Conservation (phyloP, 2,329 filamentous ascomycete genomes). For the Claviceps sorghi region DNA sequence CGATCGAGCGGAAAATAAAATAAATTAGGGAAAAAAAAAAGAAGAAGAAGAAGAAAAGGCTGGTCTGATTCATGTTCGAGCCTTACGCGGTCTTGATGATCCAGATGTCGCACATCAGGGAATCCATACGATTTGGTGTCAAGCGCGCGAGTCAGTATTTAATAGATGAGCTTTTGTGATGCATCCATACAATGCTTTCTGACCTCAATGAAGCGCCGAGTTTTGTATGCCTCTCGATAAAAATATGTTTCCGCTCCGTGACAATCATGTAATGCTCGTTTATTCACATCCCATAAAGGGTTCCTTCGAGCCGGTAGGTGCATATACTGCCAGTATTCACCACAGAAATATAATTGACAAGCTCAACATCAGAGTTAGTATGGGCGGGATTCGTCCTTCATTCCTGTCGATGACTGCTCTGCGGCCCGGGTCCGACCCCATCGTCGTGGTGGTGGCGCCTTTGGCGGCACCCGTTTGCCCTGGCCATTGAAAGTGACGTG, state of each 20-base stretch:
- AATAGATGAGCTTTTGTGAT: background rate
- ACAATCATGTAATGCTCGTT: background rate
- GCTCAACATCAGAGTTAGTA: background rate
- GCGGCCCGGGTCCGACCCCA: slow-evolving; percentile 25
- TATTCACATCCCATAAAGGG: background rate
- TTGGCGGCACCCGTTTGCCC: slow-evolving; percentile 28
- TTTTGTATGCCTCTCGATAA: background rate
- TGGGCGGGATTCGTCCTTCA: background rate
- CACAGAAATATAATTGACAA: too few relatives aligned
- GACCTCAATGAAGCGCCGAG: background rate
- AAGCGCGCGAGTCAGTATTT: background rate
- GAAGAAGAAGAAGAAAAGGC: background rate
- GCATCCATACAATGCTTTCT: background rate
- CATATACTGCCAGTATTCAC: background rate
- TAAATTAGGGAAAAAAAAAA: background rate
- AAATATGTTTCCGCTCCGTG: background rate
- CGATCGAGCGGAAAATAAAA: background rate
- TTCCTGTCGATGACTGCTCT: slow-evolving; percentile 15
- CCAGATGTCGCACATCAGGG: background rate
- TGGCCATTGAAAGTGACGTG: slow-evolving; percentile 16
- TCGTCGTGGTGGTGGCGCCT: slow-evolving; percentile 31
- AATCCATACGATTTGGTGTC: background rate
- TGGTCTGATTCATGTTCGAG: background rate
- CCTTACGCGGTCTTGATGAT: background rate
- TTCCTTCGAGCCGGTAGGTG: background rate